Conservation (phyloP, 192 early-diverging fungal genomes). For the Coemansia sp. region DNA sequence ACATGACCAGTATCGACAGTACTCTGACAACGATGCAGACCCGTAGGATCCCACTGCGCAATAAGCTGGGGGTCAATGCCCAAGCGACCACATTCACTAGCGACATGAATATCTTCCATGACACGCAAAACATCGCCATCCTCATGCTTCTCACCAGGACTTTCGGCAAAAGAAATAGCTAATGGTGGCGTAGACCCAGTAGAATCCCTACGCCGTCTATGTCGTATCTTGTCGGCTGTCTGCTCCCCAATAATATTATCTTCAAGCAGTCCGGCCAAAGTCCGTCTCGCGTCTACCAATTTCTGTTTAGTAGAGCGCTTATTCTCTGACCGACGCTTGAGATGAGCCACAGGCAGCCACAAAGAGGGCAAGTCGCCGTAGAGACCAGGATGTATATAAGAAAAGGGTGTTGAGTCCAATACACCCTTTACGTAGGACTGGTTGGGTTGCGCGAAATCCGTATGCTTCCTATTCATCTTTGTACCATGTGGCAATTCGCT, state of each 20-base stretch:
- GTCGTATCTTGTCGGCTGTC: neutral
- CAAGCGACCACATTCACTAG: constrained; percentile 19
- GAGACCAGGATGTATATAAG: constrained; percentile 45
- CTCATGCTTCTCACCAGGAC: neutral
- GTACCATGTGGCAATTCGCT: constrained; percentile 44
- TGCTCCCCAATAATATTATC: constrained; percentile 41
- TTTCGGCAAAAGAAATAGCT: neutral
- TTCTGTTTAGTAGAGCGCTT: constrained; percentile 17
- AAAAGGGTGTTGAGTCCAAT: constrained; percentile 44
- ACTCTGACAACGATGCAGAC: constrained; percentile 25
- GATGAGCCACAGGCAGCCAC: constrained; percentile 44
- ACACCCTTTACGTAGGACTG: constrained; percentile 34
- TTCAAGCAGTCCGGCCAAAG: constrained; percentile 19
- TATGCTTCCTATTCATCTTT: constrained; percentile 34
- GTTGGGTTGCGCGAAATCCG: constrained; percentile 50
- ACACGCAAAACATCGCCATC: neutral
- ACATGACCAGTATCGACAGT: neutral
- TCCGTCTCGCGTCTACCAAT: constrained; percentile 15
- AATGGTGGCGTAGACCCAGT: neutral
- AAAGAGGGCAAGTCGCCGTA: constrained; percentile 49
- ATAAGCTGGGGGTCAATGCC: constrained; percentile 42
- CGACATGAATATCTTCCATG: constrained; percentile 34
- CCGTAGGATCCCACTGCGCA: constrained; percentile 36
- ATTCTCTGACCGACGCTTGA: constrained; percentile 26
- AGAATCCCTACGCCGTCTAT: neutral